Conservation (phyloP, 176 grass and related monocot genomes). For the Musa beccarii region DNA sequence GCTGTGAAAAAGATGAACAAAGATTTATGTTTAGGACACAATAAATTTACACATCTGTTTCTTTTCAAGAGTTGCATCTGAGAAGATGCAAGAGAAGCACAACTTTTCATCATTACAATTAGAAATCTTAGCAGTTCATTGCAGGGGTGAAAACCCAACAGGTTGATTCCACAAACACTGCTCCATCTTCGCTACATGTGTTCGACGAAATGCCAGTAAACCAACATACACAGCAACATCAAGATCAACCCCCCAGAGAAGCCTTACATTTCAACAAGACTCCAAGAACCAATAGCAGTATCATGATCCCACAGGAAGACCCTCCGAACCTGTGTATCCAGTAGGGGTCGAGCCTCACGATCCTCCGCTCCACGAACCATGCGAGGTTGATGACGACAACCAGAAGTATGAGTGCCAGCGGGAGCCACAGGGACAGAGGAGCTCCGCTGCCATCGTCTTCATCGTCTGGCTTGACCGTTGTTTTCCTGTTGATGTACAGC, state of each 20-base stretch:
- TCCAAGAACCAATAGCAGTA: conserved; percentile 68
- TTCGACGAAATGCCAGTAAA: too few relatives aligned
- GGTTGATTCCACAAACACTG: too few relatives aligned
- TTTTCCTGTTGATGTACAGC: conserved; percentile 67
- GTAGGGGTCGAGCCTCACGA: conserved; percentile 82
- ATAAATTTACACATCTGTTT: too few relatives aligned
- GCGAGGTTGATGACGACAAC: conserved; percentile 59
- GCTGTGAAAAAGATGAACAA: too few relatives aligned
- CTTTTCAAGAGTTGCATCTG: too few relatives aligned
- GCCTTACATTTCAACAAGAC: conserved; percentile 94
- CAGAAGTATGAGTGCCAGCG: conserved; percentile 46
- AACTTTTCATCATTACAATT: too few relatives aligned
- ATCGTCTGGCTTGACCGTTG: conserved; percentile 34
- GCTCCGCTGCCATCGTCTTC: conserved; percentile 14
- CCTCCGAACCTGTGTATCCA: conserved; percentile 90
- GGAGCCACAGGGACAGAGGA: conserved; percentile 53
- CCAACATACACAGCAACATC: neutral
- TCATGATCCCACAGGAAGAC: conserved; percentile 73
- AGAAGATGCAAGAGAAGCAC: too few relatives aligned
- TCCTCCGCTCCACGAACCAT: conserved; percentile 59
- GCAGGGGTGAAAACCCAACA: too few relatives aligned
- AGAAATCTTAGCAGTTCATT: too few relatives aligned
- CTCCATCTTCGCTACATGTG: too few relatives aligned
- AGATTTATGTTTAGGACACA: too few relatives aligned
- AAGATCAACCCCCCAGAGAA: conserved; percentile 26